Base-by-base conservation (phyloP, 179 eudicot species). In the Corrigiola litoralis region DNA sequence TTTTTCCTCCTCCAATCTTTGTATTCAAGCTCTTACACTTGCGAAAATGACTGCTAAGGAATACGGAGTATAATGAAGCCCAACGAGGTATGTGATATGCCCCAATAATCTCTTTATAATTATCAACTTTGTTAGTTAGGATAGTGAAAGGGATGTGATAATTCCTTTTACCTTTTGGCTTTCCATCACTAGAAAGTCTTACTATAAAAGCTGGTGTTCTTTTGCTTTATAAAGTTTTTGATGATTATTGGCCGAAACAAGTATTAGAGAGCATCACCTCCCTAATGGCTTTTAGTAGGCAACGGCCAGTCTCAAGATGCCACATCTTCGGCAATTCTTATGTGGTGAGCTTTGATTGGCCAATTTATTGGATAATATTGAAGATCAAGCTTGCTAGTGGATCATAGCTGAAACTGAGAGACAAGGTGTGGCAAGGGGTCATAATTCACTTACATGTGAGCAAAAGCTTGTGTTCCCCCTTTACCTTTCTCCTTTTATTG, bases 361-460 rank as follows among this genome's bases (percentile, higher is more conserved):
- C 17, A 8, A 3, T 27, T 38, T 4, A 36, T 64, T 40, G 37
- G 44, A 55, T 37, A 36, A 24, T 38, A 36, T 24, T 33, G 45
- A 12, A 67, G 36, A 45, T 8, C 41, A 5, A 7, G 12, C 4
- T 16, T 32, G 10, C 31, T 4, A 12, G 37, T n/a, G 18, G 75
- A 63, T 45, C 10, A 57, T 48, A 42, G 24, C 25, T 21, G 12
- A 49, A 31, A 49, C 9, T 48, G 38, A 54, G 67, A 38, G 72
- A 56, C 65, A 62, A 69, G 63, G 76, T 66, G 65, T 73, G 78
- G 76, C 62, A 42, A 65, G 34, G 63, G 68, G 70, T 70, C 68
- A 77, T 77, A 29, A 80, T 73, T 55, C 68, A 71, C 21, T 36
- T 61, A 59, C 81, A 73, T 73, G 81, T 69, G 61, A 29, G 66